These are phyloP conservation scores for Madurella mycetomatis DNA, from an alignment of 2,329 filamentous ascomycete species.

Conservation along the genomic window DNA sequence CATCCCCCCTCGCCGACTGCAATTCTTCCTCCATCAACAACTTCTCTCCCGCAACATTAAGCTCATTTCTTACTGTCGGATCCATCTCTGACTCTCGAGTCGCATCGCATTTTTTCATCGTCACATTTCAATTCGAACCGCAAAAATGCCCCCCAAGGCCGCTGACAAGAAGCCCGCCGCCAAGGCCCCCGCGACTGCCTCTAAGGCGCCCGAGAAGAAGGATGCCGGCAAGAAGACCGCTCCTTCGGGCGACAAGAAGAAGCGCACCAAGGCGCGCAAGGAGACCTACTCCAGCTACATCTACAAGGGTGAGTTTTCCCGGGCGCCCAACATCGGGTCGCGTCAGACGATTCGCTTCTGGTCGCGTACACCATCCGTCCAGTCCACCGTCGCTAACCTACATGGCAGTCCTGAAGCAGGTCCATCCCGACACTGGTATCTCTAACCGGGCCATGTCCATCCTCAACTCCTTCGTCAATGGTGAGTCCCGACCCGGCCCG, in stretches of 20 bases:
- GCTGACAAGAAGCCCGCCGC: constrained; percentile 98
- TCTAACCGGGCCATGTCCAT: constrained; percentile 99
- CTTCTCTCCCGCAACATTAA: constrained; percentile 37
- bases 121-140: constrained; percentile 24
- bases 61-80: constrained; percentile 27
- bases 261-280: constrained; percentile 99
- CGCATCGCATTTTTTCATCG: constrained; percentile 25
- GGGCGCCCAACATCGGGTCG: constrained; percentile 22
- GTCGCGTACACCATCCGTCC: constrained; percentile 3
- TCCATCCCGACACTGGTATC: constrained; percentile 99
- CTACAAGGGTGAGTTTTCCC: constrained; percentile 80
- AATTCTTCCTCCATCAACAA: constrained; percentile 43
- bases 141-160: constrained; percentile 94
- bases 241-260: constrained; percentile 97
- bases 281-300: constrained; percentile 99
- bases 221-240: constrained; percentile 99
- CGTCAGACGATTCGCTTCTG: neutral
- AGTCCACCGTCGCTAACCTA: constrained; percentile 6
- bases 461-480: constrained; percentile 99
- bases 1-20: constrained; percentile 47
- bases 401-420: constrained; percentile 89
- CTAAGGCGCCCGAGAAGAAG: constrained; percentile 85
- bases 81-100: constrained; percentile 23
- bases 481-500: constrained; percentile 45
- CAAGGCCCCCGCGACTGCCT: constrained; percentile 80